Evolutionary conservation across 2,329 filamentous ascomycete genomes (phyloP).

Genomic region (Penicillium sp.): DNA sequence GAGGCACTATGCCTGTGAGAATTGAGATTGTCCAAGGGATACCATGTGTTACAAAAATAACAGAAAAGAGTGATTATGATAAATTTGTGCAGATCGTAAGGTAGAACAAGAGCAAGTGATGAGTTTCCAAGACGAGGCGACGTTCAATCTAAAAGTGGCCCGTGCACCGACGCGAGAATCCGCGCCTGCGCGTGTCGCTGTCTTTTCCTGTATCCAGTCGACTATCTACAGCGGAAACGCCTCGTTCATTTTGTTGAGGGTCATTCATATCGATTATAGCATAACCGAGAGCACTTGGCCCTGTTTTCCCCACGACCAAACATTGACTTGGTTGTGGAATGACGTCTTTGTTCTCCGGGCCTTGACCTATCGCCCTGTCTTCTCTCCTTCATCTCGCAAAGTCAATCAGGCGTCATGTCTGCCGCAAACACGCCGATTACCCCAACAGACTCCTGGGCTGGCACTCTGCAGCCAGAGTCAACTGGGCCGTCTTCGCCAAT

Average conservation of each 20-base stretch:
- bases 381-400: not conserved
- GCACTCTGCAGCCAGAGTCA: constrained; percentile 26
- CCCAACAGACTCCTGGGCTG: constrained; percentile 25
- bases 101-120: not conserved
- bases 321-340: constrained; percentile 8
- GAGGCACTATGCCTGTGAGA: not conserved
- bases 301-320: not conserved
- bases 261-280: not conserved
- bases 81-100: not conserved
- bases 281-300: too few species aligned
- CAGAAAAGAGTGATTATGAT: too few species aligned
- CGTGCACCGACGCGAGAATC: constrained; percentile 34
- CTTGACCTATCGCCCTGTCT: constrained; percentile 1
- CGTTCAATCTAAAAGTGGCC: constrained; percentile 29
- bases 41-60: too few species aligned
- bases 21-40: too few species aligned
- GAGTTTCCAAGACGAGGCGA: not conserved
- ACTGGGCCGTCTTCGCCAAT: constrained; percentile 31
- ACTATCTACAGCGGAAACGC: not conserved
- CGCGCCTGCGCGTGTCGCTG: constrained; percentile 20
- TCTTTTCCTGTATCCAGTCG: not conserved
- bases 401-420: constrained; percentile 20
- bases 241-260: not conserved
- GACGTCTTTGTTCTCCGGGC: constrained; percentile 6
- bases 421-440: constrained; percentile 25